Evolutionary conservation across 371 early-diverging fungal species (phyloP), one percentile per base, ranked within the genome.

Genomic region (Blakeslea trispora): DNA sequence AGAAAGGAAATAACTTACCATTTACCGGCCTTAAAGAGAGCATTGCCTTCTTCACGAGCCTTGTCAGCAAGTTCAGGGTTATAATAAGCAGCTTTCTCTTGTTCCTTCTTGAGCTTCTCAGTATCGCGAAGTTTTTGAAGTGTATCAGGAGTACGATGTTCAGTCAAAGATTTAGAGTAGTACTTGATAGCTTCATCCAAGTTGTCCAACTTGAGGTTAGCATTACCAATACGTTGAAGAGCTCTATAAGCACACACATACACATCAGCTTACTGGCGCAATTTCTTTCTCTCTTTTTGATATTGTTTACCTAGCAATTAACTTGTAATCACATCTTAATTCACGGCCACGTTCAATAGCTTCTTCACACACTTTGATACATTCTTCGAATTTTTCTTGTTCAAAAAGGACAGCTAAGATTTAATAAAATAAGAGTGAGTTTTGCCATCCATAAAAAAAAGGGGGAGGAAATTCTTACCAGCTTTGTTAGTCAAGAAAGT

Each of bases 401-500:
- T 98, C 99, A 73, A 93, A 97, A 59, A 87, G 84, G 23, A 96
- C 97, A 61, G 99, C 93, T 81, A 61, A 14, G 28, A 39, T 22
- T 2, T 2, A 37, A 3, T n/a, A n/a, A n/a, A n/a, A n/a, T n/a
- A n/a, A n/a, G n/a, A n/a, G n/a, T n/a, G n/a, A n/a, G n/a, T n/a
- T n/a, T n/a, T n/a, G 37, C 11, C 11, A 5, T 8, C 19, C 21
- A 21, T n/a, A 37, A 8, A 14, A 22, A 44, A 50, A 5, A 43
- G 45, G 3, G 11, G 3, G 11, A 9, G 37, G 5, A n/a, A 34
- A 41, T 19, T 50, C 61, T 68, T 69, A 81, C 81, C 84, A 49
- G 93, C 86, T 71, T 96, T 97, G 87, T 98, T 98, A 59, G 94
- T 95, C 71, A 94, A 82, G 56, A 96, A 86, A 32, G 96, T 90